These are phyloP conservation scores for Penicillium thymicola DNA, from an alignment of 2,329 filamentous ascomycete genomes.

Conservation along the genomic window DNA sequence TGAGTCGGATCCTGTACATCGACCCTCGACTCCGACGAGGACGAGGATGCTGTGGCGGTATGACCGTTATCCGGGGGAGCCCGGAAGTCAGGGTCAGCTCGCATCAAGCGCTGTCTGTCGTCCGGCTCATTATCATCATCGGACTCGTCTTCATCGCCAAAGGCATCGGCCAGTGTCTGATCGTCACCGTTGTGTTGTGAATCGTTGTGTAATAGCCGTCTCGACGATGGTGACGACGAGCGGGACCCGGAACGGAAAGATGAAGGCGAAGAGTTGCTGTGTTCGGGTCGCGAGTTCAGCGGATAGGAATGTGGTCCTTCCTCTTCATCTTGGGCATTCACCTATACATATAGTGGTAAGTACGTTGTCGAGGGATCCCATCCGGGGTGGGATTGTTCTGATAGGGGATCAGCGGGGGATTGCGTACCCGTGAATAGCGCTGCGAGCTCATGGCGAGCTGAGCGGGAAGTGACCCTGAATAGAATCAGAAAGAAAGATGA, in stretches of 20 bases:
- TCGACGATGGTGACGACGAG: conserved; percentile 63
- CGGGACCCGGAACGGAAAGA: conserved; percentile 90
- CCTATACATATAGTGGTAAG: conserved; percentile 28
- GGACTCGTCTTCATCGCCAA: conserved; percentile 74
- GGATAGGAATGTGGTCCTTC: conserved; percentile 35
- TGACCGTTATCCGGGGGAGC: conserved; percentile 30
- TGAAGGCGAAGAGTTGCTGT: conserved; percentile 52
- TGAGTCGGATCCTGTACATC: conserved; percentile 19
- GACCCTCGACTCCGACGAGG: conserved; percentile 26
- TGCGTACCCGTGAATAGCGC: conserved; percentile 48
- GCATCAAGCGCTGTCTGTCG: conserved; percentile 82
- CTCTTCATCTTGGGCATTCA: conserved; percentile 46
- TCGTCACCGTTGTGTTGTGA: conserved; percentile 60
- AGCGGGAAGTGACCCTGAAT: conserved; percentile 23
- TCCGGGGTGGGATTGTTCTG: conserved; percentile 7
- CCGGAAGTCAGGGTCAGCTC: conserved; percentile 51
- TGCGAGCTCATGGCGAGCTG: conserved; percentile 49
- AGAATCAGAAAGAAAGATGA: conserved; percentile 20
- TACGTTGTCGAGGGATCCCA: conserved; percentile 9
- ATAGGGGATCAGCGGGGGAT: conserved; percentile 20
- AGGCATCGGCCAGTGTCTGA: conserved; percentile 84
- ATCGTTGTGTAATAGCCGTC: conserved; percentile 53
- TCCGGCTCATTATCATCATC: conserved; percentile 70
- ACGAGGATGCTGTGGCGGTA: conserved; percentile 17
- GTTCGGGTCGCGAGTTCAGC: conserved; percentile 27